Evolutionary conservation across 2,329 filamentous ascomycete species (phyloP), one percentile per base, ranked within the genome.

Genomic region (Cercospora citrullina): DNA sequence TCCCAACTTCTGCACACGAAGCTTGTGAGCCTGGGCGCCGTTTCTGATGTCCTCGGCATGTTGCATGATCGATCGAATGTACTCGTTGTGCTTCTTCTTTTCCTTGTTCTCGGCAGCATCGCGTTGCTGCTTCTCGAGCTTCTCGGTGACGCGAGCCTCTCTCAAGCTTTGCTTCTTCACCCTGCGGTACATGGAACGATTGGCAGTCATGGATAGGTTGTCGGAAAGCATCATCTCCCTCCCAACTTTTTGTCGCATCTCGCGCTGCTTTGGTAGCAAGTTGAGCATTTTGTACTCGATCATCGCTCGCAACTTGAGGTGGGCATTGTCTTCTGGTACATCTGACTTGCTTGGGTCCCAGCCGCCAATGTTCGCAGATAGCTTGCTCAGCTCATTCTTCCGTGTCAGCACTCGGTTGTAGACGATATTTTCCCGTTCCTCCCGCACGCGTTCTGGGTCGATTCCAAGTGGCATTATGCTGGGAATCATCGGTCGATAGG

Each of bases 131-230:
- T 98, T 98, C 87, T 99, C 95, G 1, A 99, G 88, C 81, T 97
- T 99, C 86, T 99, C 95, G 0, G 95, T 99, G 72, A 99, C 96
- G 66, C 94, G 91, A 66, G 95, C 95, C 81, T 99, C 95, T 39
- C 94, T 90, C 60, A 98, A 86, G 60, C 91, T 96, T 80, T 97
- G 94, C 84, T 97, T 98, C 90, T 99, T 99, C 84, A 95, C 91
- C 61, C 95, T 90, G 39, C 95, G 91, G 79, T 97, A 97, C 76
- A 90, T 87, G 63, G 91, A 90, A 61, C 95, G 90, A 78, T 99
- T 99, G 0, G 94, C 94, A 1, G 94, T 97, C 92, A 97, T 97
- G 55, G 94, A 94, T 30, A 98, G 87, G 75, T 97, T 98, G 77
- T 98, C 94, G 68, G 94, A 96, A 76, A 96, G 90, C 78, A 97